Base-by-base conservation (phyloP, 768 basidiomycete genomes). In the Cystobasidium tubakii region DNA sequence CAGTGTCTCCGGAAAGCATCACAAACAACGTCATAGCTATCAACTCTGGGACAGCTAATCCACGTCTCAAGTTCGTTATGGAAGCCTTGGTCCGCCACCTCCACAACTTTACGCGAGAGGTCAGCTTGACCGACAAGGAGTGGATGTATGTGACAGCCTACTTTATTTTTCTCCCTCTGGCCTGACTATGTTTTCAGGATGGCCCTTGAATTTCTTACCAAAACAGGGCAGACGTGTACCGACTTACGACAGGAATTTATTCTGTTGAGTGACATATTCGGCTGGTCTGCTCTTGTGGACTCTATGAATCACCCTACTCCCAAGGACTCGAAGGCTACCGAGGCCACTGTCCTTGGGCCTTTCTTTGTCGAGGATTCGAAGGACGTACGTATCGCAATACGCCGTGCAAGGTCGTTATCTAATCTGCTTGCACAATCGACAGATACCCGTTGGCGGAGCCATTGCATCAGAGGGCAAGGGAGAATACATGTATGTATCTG, bases 391-490 rank as follows among this genome's bases (percentile, higher is more conserved):
- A 12, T 34, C 21, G 2, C 17, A 17, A 60, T 6, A 60, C 33
- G 27, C 9, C 57, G 29, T 34, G 53, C 27, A 6, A n/a, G 4
- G 6, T 19, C 15, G 15, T 29, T 15, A 21, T 31, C 21, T 27
- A 29, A 29, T 23, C 13, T 25, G 17, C 23, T 60, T 3, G 17
- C 6, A 4, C 46, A 15, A 50, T 19, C 21, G 12, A 7, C 79
- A 80, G 62, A 70, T 80, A 71, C 80, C 83, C 27, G 80, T 84
- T 6, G 90, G 91, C 3, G 89, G 85, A 0, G 86, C 88, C 12
- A 93, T 92, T 65, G 90, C 91, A 7, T 90, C 90, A 0, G 90
- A 92, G 80, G 91, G 89, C 72, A 91, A 90, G 81, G 91, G 91
- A 25, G 86, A 90, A 12, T 89, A 91, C 79, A 83, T 93, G 85